Percentiles rank a stretch among this genome's conserved stretches.
Conservation (phyloP, 345 rosid genomes). For the Heritiera littoralis region DNA sequence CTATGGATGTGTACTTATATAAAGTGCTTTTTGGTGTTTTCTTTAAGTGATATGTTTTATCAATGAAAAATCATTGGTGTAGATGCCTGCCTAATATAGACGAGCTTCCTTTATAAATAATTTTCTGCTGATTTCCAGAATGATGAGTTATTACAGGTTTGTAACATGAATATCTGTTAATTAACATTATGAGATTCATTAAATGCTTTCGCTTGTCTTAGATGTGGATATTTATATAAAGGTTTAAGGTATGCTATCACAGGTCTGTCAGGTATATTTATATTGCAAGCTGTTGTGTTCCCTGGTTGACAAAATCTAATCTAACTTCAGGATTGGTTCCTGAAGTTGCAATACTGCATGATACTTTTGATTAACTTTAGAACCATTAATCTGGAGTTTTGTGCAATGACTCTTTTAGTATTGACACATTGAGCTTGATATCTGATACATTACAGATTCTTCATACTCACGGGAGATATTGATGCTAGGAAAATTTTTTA, state of each 20-base stretch:
- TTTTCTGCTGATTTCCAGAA: not conserved
- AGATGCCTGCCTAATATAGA: not conserved
- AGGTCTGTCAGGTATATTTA: not conserved
- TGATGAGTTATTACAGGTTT: not conserved
- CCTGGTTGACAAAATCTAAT: not conserved
- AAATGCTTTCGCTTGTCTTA: not conserved
- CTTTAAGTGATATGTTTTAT: not conserved
- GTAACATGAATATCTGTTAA: not conserved
- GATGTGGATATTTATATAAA: not conserved
- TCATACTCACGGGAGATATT: not conserved
- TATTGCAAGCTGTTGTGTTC: not conserved
- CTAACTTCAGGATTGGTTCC: not conserved
- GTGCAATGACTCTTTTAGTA: not conserved
- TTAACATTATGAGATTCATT: not conserved
- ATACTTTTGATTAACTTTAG: not conserved
- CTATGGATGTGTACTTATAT: not conserved
- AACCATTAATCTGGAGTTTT: not conserved
- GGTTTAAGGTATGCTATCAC: not conserved
- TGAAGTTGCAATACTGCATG: not conserved
- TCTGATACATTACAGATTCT: not conserved
- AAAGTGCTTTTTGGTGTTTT: not conserved
- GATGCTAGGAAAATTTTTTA: slow-evolving; percentile 11
- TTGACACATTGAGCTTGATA: not conserved
- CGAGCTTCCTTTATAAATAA: not conserved
- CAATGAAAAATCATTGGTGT: not conserved